A percentile compares a stretch with the other conserved stretches of the same genome.
phyloP scores from a whole-genome alignment of 495 filamentous ascomycete genomes.

The Penicillium nucicola region DNA sequence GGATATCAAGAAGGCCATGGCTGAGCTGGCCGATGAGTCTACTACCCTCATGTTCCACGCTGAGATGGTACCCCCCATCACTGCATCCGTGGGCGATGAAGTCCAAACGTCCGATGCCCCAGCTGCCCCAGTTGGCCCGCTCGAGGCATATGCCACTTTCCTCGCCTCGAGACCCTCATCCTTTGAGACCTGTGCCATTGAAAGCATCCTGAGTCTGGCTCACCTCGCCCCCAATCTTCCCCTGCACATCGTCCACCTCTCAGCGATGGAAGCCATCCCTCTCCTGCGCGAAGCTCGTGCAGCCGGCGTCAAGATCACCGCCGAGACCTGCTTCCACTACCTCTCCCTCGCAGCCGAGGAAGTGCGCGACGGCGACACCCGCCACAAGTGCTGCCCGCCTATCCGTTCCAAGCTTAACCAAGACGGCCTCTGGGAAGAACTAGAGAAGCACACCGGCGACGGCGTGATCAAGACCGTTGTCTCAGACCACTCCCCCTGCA shows the following conservation, averaged over 20 bases:
- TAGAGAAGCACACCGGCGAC: constrained; percentile 57
- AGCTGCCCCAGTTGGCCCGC: constrained; percentile 67
- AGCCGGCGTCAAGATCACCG: constrained; percentile 84
- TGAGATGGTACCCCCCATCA: constrained; percentile 91
- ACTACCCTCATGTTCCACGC: constrained; percentile 98
- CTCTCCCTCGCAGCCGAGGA: constrained; percentile 85
- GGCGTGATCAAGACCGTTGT: constrained; percentile 90
- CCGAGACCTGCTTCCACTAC: constrained; percentile 98
- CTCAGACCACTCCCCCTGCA: constrained; percentile 96
- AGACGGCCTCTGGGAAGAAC: constrained; percentile 82
- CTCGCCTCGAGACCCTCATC: constrained; percentile 83
- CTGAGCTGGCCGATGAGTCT: constrained; percentile 67
- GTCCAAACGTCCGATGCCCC: constrained; percentile 72
- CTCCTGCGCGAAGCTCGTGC: constrained; percentile 75
- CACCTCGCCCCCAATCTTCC: constrained; percentile 77
- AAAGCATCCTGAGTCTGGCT: constrained; percentile 78
- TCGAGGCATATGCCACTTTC: constrained; percentile 84
- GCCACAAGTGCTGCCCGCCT: constrained; percentile 97
- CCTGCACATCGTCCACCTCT: constrained; percentile 93
- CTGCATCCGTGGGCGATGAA: constrained; percentile 75
- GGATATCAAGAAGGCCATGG: constrained; percentile 79
- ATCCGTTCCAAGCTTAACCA: constrained; percentile 84
- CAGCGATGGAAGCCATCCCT: constrained; percentile 88
- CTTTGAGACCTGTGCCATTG: constrained; percentile 90
- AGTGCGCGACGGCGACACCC: constrained; percentile 83